Evolutionary conservation across 805 yeast species (phyloP).

Genomic region (Ogataea allantospora): DNA sequence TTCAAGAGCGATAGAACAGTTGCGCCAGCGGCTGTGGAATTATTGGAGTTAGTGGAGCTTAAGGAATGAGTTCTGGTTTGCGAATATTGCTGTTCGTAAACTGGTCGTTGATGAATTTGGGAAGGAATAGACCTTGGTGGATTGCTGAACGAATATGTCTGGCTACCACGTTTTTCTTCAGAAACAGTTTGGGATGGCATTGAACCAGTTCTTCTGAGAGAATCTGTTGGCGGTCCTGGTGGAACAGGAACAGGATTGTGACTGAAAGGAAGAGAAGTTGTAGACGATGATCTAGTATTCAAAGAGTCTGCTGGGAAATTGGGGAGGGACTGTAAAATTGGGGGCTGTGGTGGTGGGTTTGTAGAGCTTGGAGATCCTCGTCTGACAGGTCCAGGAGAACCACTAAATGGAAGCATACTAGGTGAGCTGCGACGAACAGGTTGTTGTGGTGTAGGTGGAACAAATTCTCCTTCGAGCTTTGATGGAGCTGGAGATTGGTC

Average conservation of each 20-base stretch:
- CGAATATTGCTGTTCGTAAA: constrained; percentile 8
- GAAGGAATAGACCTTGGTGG: constrained; percentile 32
- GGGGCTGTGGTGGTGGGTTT: constrained; percentile 4
- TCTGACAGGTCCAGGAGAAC: constrained; percentile 17
- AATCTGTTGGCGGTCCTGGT: constrained; percentile 3
- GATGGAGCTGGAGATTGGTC: constrained; percentile 14
- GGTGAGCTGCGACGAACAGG: constrained; percentile 15
- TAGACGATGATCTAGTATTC: constrained; percentile 20
- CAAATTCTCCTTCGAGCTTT: constrained; percentile 13
- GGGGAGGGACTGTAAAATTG: constrained; percentile 1
- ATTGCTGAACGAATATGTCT: constrained; percentile 24
- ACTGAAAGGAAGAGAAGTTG: constrained; percentile 12
- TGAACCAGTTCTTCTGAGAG: constrained; percentile 12
- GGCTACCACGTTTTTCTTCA: constrained; percentile 21
- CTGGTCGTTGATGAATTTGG: constrained; percentile 8
- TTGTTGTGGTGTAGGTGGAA: constrained; percentile 13
- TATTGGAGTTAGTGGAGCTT: constrained; percentile 11
- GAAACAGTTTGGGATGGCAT: constrained; percentile 16
- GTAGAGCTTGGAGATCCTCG: constrained; percentile 11
- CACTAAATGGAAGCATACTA: constrained; percentile 13
- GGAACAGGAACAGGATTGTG: constrained; percentile 3
- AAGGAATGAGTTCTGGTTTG: constrained; percentile 18
- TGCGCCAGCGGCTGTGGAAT: constrained; percentile 8
- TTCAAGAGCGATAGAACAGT: constrained; percentile 26
- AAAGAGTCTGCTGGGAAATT: constrained; percentile 12